Conservation (phyloP, 164 flowering plant species). For the Amborella trichopoda region DNA sequence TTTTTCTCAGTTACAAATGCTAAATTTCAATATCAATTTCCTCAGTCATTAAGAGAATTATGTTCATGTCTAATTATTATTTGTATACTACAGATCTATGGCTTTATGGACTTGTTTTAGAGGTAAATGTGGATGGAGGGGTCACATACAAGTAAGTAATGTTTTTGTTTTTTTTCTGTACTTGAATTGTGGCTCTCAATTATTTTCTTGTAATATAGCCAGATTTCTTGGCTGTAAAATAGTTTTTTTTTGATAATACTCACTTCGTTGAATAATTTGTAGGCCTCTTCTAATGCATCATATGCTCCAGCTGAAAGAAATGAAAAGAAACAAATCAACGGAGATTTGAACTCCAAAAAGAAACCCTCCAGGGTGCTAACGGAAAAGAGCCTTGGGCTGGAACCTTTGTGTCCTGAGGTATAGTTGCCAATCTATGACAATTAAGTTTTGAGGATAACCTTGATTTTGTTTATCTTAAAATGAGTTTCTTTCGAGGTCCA, state of each 20-base stretch:
- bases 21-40: not conserved
- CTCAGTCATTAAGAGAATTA: not conserved
- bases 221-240: not conserved
- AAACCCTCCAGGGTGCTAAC: conserved; percentile 24
- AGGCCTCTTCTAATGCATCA: conserved; percentile 31
- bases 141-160: conserved; percentile 27
- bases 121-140: conserved; percentile 69
- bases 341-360: conserved; percentile 10
- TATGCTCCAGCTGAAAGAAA: not conserved
- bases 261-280: conserved; percentile 7
- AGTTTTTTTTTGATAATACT: not conserved
- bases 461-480: not conserved
- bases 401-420: conserved; percentile 56
- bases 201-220: not conserved
- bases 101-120: conserved; percentile 60
- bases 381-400: conserved; percentile 33
- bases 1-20: not conserved
- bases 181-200: not conserved
- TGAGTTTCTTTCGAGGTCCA: not conserved
- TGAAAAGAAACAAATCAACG: conserved; percentile 11
- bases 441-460: not conserved
- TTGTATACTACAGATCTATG: conserved; percentile 17
- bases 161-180: not conserved
- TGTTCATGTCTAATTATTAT: not conserved
- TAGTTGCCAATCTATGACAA: not conserved